These are phyloP conservation scores for Globisporangium splendens DNA, from an alignment of 352 stramenopile genomes.

Conservation along the genomic window DNA sequence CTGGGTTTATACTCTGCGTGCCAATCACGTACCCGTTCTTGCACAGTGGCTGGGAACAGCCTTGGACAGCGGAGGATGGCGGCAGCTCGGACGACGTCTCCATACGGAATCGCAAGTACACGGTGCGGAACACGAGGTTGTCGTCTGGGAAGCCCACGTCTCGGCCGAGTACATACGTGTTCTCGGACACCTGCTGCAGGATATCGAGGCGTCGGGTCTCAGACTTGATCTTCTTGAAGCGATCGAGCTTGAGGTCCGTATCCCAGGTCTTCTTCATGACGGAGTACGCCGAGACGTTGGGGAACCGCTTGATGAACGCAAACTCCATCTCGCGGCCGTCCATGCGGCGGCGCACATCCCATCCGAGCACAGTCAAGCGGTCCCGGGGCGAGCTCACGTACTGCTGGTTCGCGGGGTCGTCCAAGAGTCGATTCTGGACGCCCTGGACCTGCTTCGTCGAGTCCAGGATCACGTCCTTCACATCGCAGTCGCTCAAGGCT, in stretches of 20 bases:
- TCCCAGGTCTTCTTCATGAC: constrained; percentile 40
- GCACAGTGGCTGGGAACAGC: constrained; percentile 19
- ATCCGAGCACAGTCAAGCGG: constrained; percentile 36
- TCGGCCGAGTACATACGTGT: constrained; percentile 40
- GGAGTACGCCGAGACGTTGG: constrained; percentile 26
- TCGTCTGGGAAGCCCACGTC: constrained; percentile 41
- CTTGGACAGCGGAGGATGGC: constrained; percentile 11
- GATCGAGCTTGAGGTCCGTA: constrained; percentile 30
- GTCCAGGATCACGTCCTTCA: constrained; percentile 36
- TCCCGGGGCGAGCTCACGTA: constrained; percentile 9
- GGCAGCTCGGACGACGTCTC: constrained; percentile 21
- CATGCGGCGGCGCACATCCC: constrained; percentile 32
- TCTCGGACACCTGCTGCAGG: constrained; percentile 33
- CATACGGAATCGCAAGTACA: constrained; percentile 43
- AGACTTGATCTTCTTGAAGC: constrained; percentile 41
- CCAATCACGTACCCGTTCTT: constrained; percentile 38
- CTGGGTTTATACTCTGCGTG: constrained; percentile 37
- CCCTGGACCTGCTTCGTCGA: constrained; percentile 27
- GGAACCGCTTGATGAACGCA: constrained; percentile 35
- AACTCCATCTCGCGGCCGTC: constrained; percentile 32
- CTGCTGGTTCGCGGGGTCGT: constrained; percentile 17
- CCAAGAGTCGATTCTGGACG: constrained; percentile 30
- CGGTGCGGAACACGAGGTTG: constrained; percentile 38
- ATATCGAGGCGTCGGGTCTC: constrained; percentile 45
- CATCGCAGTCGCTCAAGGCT: constrained; percentile 22